Conservation (phyloP, 73 alveolate species). For the Paramecium biaurelia region DNA sequence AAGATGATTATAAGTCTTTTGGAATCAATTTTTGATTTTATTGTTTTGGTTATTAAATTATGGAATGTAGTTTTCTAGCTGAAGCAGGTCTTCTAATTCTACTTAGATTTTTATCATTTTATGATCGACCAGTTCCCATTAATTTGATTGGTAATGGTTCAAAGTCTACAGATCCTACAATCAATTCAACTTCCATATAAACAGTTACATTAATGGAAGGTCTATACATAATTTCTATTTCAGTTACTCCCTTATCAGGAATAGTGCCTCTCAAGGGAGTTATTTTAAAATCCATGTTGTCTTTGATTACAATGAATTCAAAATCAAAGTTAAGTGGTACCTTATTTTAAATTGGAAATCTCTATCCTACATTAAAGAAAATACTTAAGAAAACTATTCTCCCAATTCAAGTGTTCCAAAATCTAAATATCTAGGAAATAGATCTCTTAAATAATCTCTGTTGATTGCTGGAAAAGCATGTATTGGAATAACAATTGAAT, state of each 20-base stretch:
- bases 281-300: conserved; percentile 84
- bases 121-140: conserved; percentile 62
- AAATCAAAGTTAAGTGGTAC: conserved; percentile 91
- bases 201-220: conserved; percentile 91
- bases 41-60: not conserved
- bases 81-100: conserved; percentile 21
- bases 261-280: conserved; percentile 81
- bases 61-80: not conserved
- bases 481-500: conserved; percentile 88
- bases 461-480: conserved; percentile 96
- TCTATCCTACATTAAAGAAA: not conserved
- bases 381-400: conserved; percentile 67
- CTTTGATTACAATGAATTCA: conserved; percentile 80
- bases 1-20: not conserved
- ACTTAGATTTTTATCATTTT: not conserved
- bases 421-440: conserved; percentile 90
- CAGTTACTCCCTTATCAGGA: conserved; percentile 71
- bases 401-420: conserved; percentile 88
- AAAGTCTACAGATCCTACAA: conserved; percentile 39
- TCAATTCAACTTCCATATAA: conserved; percentile 78
- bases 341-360: conserved; percentile 83
- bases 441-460: conserved; percentile 79
- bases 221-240: conserved; percentile 73
- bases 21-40: not conserved
- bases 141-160: conserved; percentile 58